These are phyloP conservation scores for Cornus controversa DNA, from an alignment of 148 eudicot genomes.

Conservation along the genomic window DNA sequence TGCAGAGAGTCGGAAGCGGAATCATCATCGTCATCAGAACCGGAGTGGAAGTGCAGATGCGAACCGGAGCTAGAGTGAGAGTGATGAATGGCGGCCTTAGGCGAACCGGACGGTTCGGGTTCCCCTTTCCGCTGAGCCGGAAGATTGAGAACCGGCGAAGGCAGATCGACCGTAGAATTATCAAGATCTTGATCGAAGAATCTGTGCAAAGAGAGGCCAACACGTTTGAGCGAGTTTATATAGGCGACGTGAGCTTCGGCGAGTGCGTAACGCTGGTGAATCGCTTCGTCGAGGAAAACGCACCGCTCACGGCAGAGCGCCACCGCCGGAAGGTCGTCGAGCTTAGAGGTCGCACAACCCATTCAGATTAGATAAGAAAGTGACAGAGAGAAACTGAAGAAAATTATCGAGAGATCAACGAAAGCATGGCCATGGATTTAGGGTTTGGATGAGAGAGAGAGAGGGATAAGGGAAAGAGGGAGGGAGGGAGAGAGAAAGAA, in stretches of 20 bases:
- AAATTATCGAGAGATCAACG: background rate
- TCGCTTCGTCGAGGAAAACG: slow-evolving; percentile 47
- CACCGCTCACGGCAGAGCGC: slow-evolving; percentile 66
- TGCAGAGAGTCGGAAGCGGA: slow-evolving; percentile 32
- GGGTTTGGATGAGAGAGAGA: slow-evolving; percentile 22
- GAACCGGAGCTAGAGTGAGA: slow-evolving; percentile 43
- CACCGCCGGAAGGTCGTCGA: slow-evolving; percentile 84
- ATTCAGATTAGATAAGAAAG: slow-evolving; percentile 22
- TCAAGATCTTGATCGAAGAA: slow-evolving; percentile 39
- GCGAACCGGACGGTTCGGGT: slow-evolving; percentile 17
- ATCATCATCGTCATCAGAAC: slow-evolving; percentile 33
- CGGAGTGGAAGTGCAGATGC: slow-evolving; percentile 65
- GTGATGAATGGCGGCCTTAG: slow-evolving; percentile 23
- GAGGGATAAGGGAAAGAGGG: too few relatives aligned
- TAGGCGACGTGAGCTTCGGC: slow-evolving; percentile 73
- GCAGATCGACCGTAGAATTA: slow-evolving; percentile 16
- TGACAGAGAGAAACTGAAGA: background rate
- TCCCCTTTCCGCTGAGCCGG: slow-evolving; percentile 37
- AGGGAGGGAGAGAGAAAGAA: too few relatives aligned
- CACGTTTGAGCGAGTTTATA: slow-evolving; percentile 47
- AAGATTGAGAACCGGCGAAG: slow-evolving; percentile 40
- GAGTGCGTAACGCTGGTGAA: slow-evolving; percentile 57
- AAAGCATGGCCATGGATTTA: slow-evolving; percentile 13
- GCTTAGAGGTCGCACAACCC: slow-evolving; percentile 85
- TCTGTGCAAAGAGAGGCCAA: slow-evolving; percentile 54